A percentile compares a stretch with the other conserved stretches of the same genome.
Conservation (phyloP, 805 yeast species). For the Saccharomycopsis malanga region DNA sequence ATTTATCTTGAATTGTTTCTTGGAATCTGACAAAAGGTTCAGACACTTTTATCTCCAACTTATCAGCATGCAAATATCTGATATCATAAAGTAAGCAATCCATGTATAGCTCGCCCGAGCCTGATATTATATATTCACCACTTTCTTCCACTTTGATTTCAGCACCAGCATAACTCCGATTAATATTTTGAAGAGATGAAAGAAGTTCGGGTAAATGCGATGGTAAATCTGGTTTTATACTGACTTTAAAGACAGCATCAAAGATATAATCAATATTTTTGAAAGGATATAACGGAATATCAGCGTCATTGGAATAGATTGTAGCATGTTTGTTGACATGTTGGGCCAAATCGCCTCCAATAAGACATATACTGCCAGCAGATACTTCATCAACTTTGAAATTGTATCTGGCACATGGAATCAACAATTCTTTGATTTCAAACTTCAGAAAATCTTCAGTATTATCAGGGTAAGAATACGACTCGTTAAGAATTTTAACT, state of each 20-base stretch:
- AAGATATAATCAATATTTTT: slow-evolving; percentile 38
- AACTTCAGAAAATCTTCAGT: slow-evolving; percentile 42
- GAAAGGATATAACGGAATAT: slow-evolving; percentile 29
- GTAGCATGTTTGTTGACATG: slow-evolving; percentile 57
- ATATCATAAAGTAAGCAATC: slow-evolving; percentile 80
- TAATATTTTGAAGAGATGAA: slow-evolving; percentile 58
- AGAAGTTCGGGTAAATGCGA: slow-evolving; percentile 68
- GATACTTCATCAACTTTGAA: slow-evolving; percentile 45
- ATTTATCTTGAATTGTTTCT: slow-evolving; percentile 64
- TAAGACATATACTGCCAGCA: slow-evolving; percentile 62
- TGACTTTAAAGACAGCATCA: slow-evolving; percentile 66
- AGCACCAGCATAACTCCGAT: slow-evolving; percentile 58
- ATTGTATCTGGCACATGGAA: slow-evolving; percentile 68
- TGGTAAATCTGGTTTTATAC: slow-evolving; percentile 76
- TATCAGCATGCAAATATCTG: slow-evolving; percentile 48
- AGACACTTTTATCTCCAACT: slow-evolving; percentile 70
- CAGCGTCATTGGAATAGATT: slow-evolving; percentile 31
- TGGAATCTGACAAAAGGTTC: slow-evolving; percentile 76
- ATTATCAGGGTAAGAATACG: slow-evolving; percentile 37
- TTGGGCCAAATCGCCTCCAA: slow-evolving; percentile 52
- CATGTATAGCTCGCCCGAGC: slow-evolving; percentile 81
- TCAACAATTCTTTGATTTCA: slow-evolving; percentile 35
- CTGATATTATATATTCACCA: slow-evolving; percentile 76
- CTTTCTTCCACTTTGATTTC: slow-evolving; percentile 75
- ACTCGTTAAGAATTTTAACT: slow-evolving; percentile 52